Base-by-base conservation (phyloP, 140 eudicot genomes). In the Senecio squalidus region DNA sequence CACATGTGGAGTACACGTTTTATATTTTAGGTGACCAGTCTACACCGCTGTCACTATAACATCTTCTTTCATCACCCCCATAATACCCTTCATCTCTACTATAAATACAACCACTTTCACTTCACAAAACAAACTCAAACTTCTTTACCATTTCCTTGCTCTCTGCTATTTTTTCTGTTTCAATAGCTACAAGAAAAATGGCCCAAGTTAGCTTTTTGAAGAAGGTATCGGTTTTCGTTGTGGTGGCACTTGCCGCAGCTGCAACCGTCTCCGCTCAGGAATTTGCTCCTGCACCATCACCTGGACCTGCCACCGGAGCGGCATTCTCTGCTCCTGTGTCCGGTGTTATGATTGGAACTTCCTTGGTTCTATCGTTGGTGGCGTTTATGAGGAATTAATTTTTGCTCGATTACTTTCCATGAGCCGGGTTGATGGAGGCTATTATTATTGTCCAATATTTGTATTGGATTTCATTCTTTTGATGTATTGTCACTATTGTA, bases 191-290 rank as follows among this genome's bases (percentile, higher is more conserved):
- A n/a, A n/a, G n/a, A 28, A 55, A 47, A 55, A 72, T 72, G 77
- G 77, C 77, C 3, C 67, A 72, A 3, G 1, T 64, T 64, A 72
- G 72, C 77, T 55, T 72, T 55, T 67, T 72, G 61, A 72, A 56
- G 61, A 72, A 56, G 65, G 77, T 61, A 46, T 34, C 77, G 14
- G 55, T 67, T 27, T 29, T 39, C 5, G 39, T 26, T 3, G 21
- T 46, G 28, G 24, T 72, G 55, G 77, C 55, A 5, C 36, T 72
- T 21, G 70, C 60, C 4, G 56, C 41, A 8, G 72, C 46, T 9
- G 34, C 77, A n/a, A 38, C 72, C 25, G 72, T 64, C 16, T 72
- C 62, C 0, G 72, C 72, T 39, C 72, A 72, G 55, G 76, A 56
- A 29, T 46, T 45, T 3, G 48, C 30, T 2, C 23, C 20, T 34